These are phyloP conservation scores for Blastocystis sp. DNA, from an alignment of 352 stramenopile genomes.

Conservation along the genomic window DNA sequence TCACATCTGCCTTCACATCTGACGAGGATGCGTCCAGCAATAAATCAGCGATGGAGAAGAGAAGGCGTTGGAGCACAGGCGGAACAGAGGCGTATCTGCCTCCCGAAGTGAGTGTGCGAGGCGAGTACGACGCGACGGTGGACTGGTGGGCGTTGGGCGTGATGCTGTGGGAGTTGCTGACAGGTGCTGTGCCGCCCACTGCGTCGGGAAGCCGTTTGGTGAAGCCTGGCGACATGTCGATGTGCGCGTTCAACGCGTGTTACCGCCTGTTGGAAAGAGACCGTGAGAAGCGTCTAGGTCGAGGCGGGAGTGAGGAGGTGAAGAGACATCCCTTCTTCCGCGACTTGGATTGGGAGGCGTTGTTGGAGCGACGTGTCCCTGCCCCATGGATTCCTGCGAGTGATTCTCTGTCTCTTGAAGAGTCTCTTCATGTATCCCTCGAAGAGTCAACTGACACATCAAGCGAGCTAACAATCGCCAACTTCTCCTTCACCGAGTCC, in stretches of 20 bases:
- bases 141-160: slow-evolving; percentile 85
- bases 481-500: background rate
- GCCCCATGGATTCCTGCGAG: background rate
- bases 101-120: slow-evolving; percentile 79
- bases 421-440: no score
- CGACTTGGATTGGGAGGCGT: slow-evolving; percentile 79
- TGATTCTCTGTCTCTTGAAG: no score
- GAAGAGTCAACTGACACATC: no score
- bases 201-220: slow-evolving; percentile 48
- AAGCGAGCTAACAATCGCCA: background rate
- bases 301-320: slow-evolving; percentile 78
- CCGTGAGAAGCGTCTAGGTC: slow-evolving; percentile 80
- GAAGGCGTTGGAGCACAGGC: slow-evolving; percentile 57
- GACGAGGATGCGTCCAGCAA: no score
- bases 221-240: slow-evolving; percentile 61
- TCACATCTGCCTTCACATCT: no score
- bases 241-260: slow-evolving; percentile 61
- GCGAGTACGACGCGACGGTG: slow-evolving; percentile 79
- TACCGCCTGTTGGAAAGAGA: slow-evolving; percentile 79
- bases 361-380: background rate
- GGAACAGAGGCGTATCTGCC: slow-evolving; percentile 78
- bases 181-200: slow-evolving; percentile 75
- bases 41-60: background rate
- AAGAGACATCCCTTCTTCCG: slow-evolving; percentile 83
- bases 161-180: slow-evolving; percentile 85